These are phyloP conservation scores for Neospora caninum DNA, from an alignment of 169 alveolate genomes.

Conservation along the genomic window DNA sequence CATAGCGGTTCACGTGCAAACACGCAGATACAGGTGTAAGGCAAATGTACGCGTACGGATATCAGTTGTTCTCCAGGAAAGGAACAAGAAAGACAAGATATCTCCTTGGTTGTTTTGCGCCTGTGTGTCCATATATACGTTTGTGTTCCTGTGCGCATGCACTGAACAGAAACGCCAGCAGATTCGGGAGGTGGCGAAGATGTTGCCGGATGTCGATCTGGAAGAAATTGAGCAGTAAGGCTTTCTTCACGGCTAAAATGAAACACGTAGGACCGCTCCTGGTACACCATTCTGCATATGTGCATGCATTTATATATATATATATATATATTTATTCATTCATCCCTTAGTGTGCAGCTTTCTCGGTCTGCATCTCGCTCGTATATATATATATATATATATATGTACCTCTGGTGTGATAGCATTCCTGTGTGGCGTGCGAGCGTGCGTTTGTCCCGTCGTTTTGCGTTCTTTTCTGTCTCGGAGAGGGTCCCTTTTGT, in stretches of 20 bases:
- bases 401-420: too few species aligned
- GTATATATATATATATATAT: not conserved
- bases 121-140: not conserved
- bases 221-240: slow-evolving; percentile 20
- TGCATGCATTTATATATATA: not conserved
- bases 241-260: not conserved
- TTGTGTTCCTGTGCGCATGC: not conserved
- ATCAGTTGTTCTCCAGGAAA: too few species aligned
- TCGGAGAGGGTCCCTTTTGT: too few species aligned
- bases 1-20: too few species aligned
- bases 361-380: too few species aligned
- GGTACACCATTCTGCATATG: not conserved
- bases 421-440: too few species aligned
- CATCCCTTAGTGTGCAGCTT: too few species aligned
- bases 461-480: not conserved
- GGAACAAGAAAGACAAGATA: too few species aligned
- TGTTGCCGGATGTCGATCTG: slow-evolving; percentile 37
- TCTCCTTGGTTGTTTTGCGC: not conserved
- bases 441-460: not conserved
- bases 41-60: too few species aligned
- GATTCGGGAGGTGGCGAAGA: slow-evolving; percentile 28
- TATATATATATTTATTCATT: not conserved
- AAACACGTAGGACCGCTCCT: not conserved
- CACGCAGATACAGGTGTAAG: too few species aligned
- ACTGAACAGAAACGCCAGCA: slow-evolving; percentile 2